Conservation (phyloP, 2,329 filamentous ascomycete species). For the Pezicula carpinea region DNA sequence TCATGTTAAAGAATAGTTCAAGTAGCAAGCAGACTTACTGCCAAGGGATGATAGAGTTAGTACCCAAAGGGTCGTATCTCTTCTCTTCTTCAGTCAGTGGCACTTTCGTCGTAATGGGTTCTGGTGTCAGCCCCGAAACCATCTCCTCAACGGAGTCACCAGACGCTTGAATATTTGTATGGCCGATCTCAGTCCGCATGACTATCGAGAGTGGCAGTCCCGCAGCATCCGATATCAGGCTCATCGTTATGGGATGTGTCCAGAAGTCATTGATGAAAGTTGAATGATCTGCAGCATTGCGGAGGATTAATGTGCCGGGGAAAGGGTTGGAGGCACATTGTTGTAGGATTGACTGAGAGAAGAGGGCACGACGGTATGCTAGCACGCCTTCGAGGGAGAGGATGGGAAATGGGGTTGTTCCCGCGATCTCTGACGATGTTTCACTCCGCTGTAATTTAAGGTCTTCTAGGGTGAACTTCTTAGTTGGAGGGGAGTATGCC, state of each 20-base stretch:
- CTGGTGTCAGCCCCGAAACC: slow-evolving; percentile 9
- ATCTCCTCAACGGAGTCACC: slow-evolving; percentile 15
- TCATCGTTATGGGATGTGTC: slow-evolving; percentile 21
- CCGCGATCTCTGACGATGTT: slow-evolving; percentile 3
- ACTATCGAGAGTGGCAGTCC: slow-evolving; percentile 19
- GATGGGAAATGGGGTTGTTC: slow-evolving; percentile 4
- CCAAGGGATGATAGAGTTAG: slow-evolving; percentile 19
- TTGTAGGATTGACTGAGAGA: slow-evolving; percentile 1
- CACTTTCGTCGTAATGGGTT: slow-evolving; percentile 15
- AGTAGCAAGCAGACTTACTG: slow-evolving; percentile 13
- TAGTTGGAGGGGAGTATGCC: slow-evolving; percentile 1
- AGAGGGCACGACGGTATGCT: slow-evolving; percentile 4
- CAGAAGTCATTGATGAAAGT: slow-evolving; percentile 22
- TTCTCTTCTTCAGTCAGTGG: slow-evolving; percentile 12
- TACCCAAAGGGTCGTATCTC: slow-evolving; percentile 17
- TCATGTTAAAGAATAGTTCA: background rate
- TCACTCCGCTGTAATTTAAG: slow-evolving; percentile 1
- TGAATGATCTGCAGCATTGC: slow-evolving; percentile 18
- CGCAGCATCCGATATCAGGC: slow-evolving; percentile 18
- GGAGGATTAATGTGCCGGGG: slow-evolving; percentile 19
- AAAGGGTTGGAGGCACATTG: slow-evolving; percentile 1
- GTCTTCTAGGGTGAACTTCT: slow-evolving; percentile 4
- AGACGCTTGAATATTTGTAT: slow-evolving; percentile 22
- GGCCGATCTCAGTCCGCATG: slow-evolving; percentile 24
- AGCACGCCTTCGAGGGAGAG: slow-evolving; percentile 5